Conservation (phyloP, 2,329 filamentous ascomycete species). For the Ilyonectria destructans region DNA sequence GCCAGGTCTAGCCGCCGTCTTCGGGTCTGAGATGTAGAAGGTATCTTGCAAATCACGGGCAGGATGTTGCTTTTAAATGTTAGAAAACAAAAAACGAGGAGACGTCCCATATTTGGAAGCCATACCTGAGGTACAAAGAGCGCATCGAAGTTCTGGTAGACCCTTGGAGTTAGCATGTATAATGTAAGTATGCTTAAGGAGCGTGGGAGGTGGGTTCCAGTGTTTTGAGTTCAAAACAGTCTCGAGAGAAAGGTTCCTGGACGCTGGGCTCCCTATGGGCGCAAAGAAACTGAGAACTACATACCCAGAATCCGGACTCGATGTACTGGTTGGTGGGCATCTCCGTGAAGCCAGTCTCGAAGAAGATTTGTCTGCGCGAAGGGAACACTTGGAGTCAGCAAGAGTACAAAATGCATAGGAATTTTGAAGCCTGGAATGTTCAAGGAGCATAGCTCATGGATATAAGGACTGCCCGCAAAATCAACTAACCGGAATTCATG, state of each 20-base stretch:
- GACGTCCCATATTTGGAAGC: neutral
- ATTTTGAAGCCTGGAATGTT: neutral
- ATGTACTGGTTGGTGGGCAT: conserved; percentile 97
- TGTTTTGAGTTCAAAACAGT: neutral
- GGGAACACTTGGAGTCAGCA: conserved; percentile 6
- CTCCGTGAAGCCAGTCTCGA: conserved; percentile 98
- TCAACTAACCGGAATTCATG: conserved; percentile 81
- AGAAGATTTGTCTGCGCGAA: conserved; percentile 84
- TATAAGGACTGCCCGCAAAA: neutral
- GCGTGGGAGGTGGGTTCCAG: neutral
- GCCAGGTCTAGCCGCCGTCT: conserved; percentile 64
- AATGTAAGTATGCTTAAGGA: neutral
- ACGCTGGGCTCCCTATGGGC: neutral
- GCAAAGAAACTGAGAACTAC: neutral
- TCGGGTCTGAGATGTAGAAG: conserved; percentile 96
- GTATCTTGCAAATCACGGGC: conserved; percentile 98
- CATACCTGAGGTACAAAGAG: conserved; percentile 85
- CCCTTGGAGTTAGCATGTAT: neutral
- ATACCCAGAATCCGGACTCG: conserved; percentile 90
- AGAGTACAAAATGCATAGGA: neutral
- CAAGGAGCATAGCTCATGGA: neutral
- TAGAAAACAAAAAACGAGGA: neutral
- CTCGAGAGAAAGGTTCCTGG: too few species aligned
- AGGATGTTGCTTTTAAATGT: conserved; percentile 80
- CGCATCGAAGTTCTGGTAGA: conserved; percentile 86